Evolutionary conservation across 306 rosid genomes (phyloP).

Genomic region (Medicago ruthenica): DNA sequence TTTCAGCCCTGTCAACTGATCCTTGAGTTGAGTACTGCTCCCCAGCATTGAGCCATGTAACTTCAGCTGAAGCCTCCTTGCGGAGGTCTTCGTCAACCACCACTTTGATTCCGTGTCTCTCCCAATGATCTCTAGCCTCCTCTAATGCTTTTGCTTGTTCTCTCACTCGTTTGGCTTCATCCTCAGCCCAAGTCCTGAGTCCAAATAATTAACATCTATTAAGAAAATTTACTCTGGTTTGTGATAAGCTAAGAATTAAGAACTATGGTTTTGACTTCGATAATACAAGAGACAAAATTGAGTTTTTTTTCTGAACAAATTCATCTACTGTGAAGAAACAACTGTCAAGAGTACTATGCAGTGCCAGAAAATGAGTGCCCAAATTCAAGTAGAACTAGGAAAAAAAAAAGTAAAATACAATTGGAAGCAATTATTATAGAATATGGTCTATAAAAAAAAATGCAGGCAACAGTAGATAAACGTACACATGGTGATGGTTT

Average conservation of each 20-base stretch:
- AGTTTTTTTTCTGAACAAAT: background rate
- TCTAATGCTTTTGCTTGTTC: slow-evolving; percentile 89
- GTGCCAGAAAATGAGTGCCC: slow-evolving; percentile 2
- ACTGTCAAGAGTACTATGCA: background rate
- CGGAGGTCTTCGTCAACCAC: slow-evolving; percentile 89
- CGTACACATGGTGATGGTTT: background rate
- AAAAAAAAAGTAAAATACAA: background rate
- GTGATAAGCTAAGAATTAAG: slow-evolving; percentile 15
- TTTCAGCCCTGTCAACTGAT: slow-evolving; percentile 73
- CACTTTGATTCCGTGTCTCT: slow-evolving; percentile 91
- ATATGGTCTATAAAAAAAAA: background rate
- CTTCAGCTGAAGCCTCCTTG: slow-evolving; percentile 71
- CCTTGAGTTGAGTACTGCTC: slow-evolving; percentile 70
- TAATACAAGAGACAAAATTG: background rate
- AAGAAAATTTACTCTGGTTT: slow-evolving; percentile 16
- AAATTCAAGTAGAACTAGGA: slow-evolving; percentile 19
- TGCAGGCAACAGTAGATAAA: slow-evolving; percentile 9
- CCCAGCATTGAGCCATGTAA: slow-evolving; percentile 82
- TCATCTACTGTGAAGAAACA: slow-evolving; percentile 5
- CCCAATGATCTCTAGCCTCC: slow-evolving; percentile 98
- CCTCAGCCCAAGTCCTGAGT: slow-evolving; percentile 96
- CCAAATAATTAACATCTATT: slow-evolving; percentile 20
- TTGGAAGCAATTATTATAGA: slow-evolving; percentile 16
- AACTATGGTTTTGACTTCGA: background rate
- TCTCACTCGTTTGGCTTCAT: slow-evolving; percentile 93